A percentile compares a stretch with the other conserved stretches of the same genome.
phyloP scores from a whole-genome alignment of 805 yeast genomes.

The Pichia californica region DNA sequence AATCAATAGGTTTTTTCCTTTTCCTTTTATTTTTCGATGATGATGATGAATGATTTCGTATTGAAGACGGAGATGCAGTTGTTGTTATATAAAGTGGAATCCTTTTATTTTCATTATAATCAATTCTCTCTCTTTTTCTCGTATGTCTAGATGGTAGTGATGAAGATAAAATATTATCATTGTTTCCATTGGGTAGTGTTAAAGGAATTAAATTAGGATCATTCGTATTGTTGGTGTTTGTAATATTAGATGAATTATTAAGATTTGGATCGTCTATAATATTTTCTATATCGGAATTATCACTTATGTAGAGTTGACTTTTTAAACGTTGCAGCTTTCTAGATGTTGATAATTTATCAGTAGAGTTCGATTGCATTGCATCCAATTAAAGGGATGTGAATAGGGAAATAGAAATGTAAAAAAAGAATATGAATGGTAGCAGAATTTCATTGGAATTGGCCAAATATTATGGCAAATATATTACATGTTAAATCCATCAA shows the following conservation, averaged over 20 bases:
- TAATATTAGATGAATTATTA: too few relatives aligned
- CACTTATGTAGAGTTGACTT: constrained; percentile 21
- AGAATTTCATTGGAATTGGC: too few relatives aligned
- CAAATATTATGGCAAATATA: too few relatives aligned
- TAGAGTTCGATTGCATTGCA: neutral
- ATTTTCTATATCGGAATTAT: constrained; percentile 20
- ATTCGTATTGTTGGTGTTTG: too few relatives aligned
- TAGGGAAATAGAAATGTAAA: too few relatives aligned
- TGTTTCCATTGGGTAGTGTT: neutral
- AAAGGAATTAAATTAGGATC: neutral
- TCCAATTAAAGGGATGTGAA: neutral
- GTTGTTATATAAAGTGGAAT: constrained; percentile 2
- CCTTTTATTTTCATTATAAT: constrained; percentile 23
- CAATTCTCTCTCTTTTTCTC: constrained; percentile 17
- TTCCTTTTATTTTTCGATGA: too few relatives aligned
- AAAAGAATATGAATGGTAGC: too few relatives aligned
- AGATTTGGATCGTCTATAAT: constrained; percentile 6
- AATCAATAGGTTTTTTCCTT: too few relatives aligned
- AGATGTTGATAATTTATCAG: neutral
- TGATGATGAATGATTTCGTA: too few relatives aligned
- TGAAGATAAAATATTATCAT: neutral
- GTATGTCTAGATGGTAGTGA: constrained; percentile 11
- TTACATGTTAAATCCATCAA: too few relatives aligned
- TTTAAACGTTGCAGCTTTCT: constrained; percentile 15
- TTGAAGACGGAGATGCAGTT: neutral